phyloP scores from a whole-genome alignment of 169 alveolate genomes.

The Haemoproteus tartakovskyi region DNA sequence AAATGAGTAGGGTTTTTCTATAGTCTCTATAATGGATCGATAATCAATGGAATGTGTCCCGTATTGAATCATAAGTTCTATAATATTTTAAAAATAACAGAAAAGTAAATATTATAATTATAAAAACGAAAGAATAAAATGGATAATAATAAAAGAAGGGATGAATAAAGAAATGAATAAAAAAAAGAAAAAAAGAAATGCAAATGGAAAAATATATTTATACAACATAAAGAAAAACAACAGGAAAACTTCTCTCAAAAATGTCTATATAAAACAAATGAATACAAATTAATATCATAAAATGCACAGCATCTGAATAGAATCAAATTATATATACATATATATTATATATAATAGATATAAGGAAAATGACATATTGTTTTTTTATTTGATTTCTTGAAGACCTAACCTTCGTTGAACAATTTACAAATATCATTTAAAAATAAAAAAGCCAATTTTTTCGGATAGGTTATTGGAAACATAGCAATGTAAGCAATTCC shows the following conservation, averaged over 20 bases:
- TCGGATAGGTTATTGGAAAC: conserved; percentile 69
- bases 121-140: background rate
- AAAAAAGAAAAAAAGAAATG: background rate
- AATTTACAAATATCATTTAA: conserved; percentile 75
- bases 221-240: no score
- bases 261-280: no score
- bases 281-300: no score
- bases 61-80: conserved; percentile 68
- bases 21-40: conserved; percentile 64
- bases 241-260: no score
- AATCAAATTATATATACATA: no score
- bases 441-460: conserved; percentile 74
- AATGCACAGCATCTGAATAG: no score
- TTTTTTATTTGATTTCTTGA: no score
- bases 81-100: background rate
- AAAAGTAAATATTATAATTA: background rate
- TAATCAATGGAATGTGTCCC: conserved; percentile 66
- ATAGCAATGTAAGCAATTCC: conserved; percentile 77
- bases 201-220: no score
- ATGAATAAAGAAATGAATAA: background rate
- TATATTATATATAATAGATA: no score
- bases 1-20: conserved; percentile 77
- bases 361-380: no score
- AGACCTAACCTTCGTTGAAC: conserved; percentile 68
- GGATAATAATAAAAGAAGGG: background rate